Conservation (phyloP, 2,329 filamentous ascomycete genomes). For the Delphinella strobiligena region DNA sequence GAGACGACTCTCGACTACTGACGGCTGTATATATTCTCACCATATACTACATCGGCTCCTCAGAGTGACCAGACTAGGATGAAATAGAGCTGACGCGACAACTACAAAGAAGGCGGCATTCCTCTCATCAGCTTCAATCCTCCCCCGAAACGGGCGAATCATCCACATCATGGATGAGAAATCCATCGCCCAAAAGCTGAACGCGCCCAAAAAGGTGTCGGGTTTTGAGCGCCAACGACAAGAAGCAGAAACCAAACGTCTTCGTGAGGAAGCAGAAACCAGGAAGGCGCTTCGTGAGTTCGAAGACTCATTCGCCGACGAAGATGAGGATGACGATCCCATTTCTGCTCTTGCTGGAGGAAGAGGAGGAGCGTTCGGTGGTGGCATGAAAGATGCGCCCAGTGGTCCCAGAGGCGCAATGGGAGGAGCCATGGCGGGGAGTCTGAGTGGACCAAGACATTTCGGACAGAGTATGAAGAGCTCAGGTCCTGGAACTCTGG, state of each 20-base stretch:
- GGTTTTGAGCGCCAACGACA: conserved; percentile 80
- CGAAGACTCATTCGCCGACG: conserved; percentile 62
- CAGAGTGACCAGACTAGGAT: too few relatives aligned
- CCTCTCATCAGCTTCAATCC: too few relatives aligned
- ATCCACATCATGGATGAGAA: background rate
- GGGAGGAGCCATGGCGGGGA: conserved; percentile 9
- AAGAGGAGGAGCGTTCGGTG: conserved; percentile 7
- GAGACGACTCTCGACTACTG: too few relatives aligned
- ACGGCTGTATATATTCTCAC: too few relatives aligned
- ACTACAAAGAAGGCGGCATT: conserved; percentile 52
- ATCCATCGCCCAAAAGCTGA: conserved; percentile 56
- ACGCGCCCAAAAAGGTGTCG: conserved; percentile 68
- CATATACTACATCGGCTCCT: too few relatives aligned
- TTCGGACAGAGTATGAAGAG: conserved; percentile 33
- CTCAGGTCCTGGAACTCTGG: conserved; percentile 39
- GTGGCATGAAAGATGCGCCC: conserved; percentile 5
- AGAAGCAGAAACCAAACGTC: conserved; percentile 78
- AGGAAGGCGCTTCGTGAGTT: conserved; percentile 81
- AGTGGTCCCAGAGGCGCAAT: conserved; percentile 28
- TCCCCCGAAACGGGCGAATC: too few relatives aligned
- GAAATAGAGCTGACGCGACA: conserved; percentile 12
- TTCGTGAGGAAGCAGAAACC: conserved; percentile 74
- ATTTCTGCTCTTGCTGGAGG: conserved; percentile 18
- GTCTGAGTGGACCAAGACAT: conserved; percentile 30
- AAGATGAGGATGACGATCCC: conserved; percentile 27